A percentile compares a stretch with the other conserved stretches of the same genome.
Evolutionary conservation across 192 early-diverging fungal genomes (phyloP).

Genomic region (Coemansia sp.): DNA sequence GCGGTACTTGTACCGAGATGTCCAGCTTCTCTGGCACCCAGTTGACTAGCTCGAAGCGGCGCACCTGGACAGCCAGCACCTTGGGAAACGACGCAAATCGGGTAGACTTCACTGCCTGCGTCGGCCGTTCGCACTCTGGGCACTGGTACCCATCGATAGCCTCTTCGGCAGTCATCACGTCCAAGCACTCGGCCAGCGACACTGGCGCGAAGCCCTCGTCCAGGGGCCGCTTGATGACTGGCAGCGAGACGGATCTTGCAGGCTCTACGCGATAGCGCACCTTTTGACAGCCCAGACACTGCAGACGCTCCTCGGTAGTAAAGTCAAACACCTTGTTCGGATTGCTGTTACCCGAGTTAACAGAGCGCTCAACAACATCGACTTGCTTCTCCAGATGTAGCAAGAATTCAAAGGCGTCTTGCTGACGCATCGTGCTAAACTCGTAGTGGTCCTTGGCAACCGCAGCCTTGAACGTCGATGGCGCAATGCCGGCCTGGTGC

Average conservation of each 20-base stretch:
- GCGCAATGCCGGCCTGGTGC: constrained; percentile 82
- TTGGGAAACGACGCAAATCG: constrained; percentile 78
- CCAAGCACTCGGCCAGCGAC: constrained; percentile 68
- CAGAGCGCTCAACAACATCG: constrained; percentile 76
- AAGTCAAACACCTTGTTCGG: constrained; percentile 85
- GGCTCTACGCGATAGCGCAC: constrained; percentile 74
- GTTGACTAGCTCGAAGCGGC: constrained; percentile 76
- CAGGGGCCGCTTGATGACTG: constrained; percentile 66
- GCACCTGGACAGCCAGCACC: constrained; percentile 71
- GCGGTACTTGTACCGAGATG: constrained; percentile 63
- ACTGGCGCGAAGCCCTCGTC: constrained; percentile 52
- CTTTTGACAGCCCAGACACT: constrained; percentile 82
- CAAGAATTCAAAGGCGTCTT: constrained; percentile 97
- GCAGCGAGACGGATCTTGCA: constrained; percentile 64
- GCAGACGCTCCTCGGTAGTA: constrained; percentile 77
- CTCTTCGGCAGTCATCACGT: constrained; percentile 60
- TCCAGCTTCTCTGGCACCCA: constrained; percentile 77
- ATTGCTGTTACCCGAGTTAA: constrained; percentile 58
- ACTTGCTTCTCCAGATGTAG: constrained; percentile 76
- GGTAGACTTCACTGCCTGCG: constrained; percentile 65
- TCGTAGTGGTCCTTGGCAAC: constrained; percentile 91
- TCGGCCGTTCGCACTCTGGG: constrained; percentile 64
- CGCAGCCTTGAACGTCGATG: constrained; percentile 89
- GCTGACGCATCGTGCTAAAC: constrained; percentile 97
- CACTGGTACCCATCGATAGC: constrained; percentile 66